Evolutionary conservation across 176 grass and related monocot genomes (phyloP).

Genomic region (Rhynchospora breviuscula): DNA sequence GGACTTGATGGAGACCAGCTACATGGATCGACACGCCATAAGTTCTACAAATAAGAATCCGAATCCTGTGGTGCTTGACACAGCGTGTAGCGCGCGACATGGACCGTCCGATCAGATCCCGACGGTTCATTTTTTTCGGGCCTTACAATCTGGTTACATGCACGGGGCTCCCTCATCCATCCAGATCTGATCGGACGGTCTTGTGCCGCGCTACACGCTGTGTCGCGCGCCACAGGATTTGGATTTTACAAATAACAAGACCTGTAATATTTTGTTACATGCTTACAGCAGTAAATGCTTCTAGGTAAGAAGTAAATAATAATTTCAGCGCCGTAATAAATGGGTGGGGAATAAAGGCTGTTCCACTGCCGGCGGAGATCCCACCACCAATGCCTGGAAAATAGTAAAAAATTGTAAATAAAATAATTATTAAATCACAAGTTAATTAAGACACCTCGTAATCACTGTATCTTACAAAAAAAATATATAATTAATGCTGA

Average conservation of each 20-base stretch:
- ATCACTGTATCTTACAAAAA: background rate
- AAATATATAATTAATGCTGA: too few species aligned
- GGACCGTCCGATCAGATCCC: too few species aligned
- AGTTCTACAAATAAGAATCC: background rate
- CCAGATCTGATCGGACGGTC: too few species aligned
- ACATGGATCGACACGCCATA: background rate
- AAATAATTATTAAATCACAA: background rate
- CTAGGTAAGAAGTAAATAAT: conserved; percentile 15
- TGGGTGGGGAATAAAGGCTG: background rate
- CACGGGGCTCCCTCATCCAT: too few species aligned
- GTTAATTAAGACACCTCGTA: background rate
- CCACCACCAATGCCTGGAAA: background rate
- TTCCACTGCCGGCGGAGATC: background rate
- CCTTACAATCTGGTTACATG: too few species aligned
- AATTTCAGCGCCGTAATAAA: conserved; percentile 2
- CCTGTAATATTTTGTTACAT: background rate
- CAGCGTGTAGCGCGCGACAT: too few species aligned
- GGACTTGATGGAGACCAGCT: background rate
- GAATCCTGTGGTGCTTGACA: too few species aligned
- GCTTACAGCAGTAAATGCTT: background rate
- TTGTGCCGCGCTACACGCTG: too few species aligned
- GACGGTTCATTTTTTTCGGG: too few species aligned
- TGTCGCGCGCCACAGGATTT: too few species aligned
- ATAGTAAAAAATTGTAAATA: background rate
- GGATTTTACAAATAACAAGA: background rate